phyloP scores from a whole-genome alignment of 371 early-diverging fungal species.

The Cokeromyces recurvatus region DNA sequence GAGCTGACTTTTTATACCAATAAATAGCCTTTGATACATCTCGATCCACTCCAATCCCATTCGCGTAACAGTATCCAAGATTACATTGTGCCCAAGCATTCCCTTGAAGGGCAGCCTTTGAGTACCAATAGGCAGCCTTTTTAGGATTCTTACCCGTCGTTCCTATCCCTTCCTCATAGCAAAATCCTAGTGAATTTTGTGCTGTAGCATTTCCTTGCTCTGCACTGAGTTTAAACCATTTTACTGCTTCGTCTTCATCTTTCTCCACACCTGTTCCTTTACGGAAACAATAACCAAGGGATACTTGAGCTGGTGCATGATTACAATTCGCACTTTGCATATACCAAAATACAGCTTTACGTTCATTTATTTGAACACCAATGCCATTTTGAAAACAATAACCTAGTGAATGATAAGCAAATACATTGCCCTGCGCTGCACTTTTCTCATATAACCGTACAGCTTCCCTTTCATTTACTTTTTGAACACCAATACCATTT shows the following conservation, averaged over 20 bases:
- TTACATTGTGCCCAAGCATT: too few relatives aligned
- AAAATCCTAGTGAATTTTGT: constrained; percentile 76
- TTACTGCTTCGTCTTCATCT: constrained; percentile 79
- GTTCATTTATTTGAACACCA: constrained; percentile 39
- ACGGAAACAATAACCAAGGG: constrained; percentile 89
- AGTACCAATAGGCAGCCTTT: too few relatives aligned
- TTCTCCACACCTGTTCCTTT: constrained; percentile 80
- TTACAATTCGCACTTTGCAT: constrained; percentile 58
- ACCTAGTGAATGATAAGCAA: constrained; percentile 80
- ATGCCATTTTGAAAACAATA: constrained; percentile 44
- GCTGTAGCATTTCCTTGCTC: constrained; percentile 77
- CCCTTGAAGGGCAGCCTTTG: too few relatives aligned
- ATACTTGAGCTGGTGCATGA: constrained; percentile 66
- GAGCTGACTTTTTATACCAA: too few relatives aligned
- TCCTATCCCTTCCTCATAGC: constrained; percentile 79
- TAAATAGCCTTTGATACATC: constrained; percentile 62
- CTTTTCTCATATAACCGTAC: constrained; percentile 65
- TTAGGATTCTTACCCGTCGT: too few relatives aligned
- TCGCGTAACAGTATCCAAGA: constrained; percentile 37
- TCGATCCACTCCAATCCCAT: constrained; percentile 19
- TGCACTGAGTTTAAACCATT: constrained; percentile 90
- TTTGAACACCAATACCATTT: constrained; percentile 17
- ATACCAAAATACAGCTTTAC: constrained; percentile 68
- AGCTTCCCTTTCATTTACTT: constrained; percentile 55
- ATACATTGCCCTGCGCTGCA: constrained; percentile 67